Evolutionary conservation across 2,329 filamentous ascomycete species (phyloP).

Genomic region (Beauveria australis): DNA sequence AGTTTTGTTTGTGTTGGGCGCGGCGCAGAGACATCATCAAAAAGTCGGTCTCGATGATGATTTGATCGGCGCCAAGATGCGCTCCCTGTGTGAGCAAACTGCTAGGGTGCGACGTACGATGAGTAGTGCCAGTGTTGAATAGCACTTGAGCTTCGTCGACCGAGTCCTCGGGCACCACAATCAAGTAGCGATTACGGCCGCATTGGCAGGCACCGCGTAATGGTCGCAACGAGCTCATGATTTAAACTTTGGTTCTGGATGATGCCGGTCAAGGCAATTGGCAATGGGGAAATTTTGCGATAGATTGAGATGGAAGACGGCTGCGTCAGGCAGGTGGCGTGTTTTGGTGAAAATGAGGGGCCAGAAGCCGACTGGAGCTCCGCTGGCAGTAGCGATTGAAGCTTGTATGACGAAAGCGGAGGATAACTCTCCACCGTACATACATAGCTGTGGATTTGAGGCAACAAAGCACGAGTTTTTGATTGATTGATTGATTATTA

Average conservation of each 20-base stretch:
- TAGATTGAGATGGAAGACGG: neutral
- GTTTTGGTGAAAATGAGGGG: conserved; percentile 7
- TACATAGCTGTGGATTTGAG: neutral
- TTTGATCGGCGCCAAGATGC: neutral
- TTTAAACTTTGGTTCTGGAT: neutral
- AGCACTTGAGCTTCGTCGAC: conserved; percentile 53
- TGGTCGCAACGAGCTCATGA: conserved; percentile 41
- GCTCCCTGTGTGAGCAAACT: neutral
- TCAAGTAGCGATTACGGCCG: conserved; percentile 74
- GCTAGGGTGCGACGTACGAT: conserved; percentile 51
- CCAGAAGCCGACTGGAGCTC: neutral
- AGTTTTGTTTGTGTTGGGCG: neutral
- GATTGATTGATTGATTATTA: too few species aligned
- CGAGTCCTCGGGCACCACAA: conserved; percentile 56
- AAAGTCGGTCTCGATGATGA: neutral
- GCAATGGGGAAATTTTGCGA: neutral
- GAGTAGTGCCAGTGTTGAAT: conserved; percentile 62
- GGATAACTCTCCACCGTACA: neutral
- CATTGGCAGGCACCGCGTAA: conserved; percentile 76
- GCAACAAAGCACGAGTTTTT: too few species aligned
- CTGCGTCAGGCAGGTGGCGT: neutral
- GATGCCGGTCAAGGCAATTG: neutral
- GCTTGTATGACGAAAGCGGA: conserved; percentile 5
- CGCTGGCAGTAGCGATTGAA: neutral
- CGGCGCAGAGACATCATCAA: neutral